These are phyloP conservation scores for Geotrichum candidum DNA, from an alignment of 1,139 yeast species.

Conservation along the genomic window DNA sequence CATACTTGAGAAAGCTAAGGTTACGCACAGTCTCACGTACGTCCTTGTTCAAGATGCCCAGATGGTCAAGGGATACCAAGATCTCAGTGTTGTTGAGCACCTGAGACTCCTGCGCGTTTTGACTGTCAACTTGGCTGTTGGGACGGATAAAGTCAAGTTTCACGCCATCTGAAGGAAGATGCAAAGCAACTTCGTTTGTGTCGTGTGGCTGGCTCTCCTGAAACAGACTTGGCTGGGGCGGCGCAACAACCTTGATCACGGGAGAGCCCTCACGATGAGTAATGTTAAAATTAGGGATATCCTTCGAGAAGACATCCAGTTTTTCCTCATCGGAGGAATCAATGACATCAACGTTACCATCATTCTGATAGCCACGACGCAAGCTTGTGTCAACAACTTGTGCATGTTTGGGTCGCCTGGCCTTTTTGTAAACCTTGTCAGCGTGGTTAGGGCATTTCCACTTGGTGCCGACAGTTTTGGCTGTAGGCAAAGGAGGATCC, in stretches of 20 bases:
- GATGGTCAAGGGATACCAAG: conserved; percentile 33
- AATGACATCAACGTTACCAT: conserved; percentile 61
- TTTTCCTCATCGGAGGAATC: conserved; percentile 36
- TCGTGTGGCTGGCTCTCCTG: no score
- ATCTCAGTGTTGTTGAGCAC: conserved; percentile 27
- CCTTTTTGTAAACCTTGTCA: conserved; percentile 35
- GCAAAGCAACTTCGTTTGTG: conserved; percentile 47
- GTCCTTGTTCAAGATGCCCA: conserved; percentile 30
- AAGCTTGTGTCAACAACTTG: conserved; percentile 50
- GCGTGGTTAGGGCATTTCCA: conserved; percentile 95
- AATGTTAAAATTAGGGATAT: conserved; percentile 39
- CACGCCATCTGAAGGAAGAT: conserved; percentile 67
- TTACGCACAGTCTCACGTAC: conserved; percentile 36
- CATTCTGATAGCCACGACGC: conserved; percentile 55
- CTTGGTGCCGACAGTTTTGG: conserved; percentile 72
- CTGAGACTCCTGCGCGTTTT: conserved; percentile 22
- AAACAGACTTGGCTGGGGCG: no score
- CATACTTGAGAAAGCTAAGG: conserved; percentile 29
- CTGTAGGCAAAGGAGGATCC: conserved; percentile 63
- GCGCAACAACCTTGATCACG: neutral
- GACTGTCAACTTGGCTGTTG: conserved; percentile 20
- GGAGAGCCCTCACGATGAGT: neutral
- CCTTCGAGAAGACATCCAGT: conserved; percentile 28
- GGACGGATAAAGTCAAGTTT: conserved; percentile 63
- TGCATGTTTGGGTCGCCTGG: conserved; percentile 51